Evolutionary conservation across 345 rosid genomes (phyloP).

Genomic region (Boechera stricta): DNA sequence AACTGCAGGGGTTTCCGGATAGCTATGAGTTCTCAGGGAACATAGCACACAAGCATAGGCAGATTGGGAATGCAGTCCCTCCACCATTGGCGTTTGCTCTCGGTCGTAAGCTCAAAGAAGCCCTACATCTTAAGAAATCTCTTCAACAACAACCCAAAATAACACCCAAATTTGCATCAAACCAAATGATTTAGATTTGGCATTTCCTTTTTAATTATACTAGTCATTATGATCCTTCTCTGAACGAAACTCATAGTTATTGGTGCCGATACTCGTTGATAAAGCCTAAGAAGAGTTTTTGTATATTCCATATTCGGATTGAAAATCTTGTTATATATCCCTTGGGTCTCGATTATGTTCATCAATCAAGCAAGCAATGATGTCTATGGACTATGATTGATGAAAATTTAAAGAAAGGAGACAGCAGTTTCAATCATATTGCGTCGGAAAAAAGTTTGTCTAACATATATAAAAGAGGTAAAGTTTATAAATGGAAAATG

Average conservation of each 20-base stretch:
- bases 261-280: neutral
- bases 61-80: conserved; percentile 95
- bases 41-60: conserved; percentile 71
- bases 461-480: too few species aligned
- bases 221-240: neutral
- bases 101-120: conserved; percentile 87
- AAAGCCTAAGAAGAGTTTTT: conserved; percentile 1
- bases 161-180: too few species aligned
- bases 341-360: too few species aligned
- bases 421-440: too few species aligned
- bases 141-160: neutral
- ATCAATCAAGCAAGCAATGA: neutral
- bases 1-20: conserved; percentile 85
- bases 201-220: neutral
- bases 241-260: conserved; percentile 4
- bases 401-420: too few species aligned
- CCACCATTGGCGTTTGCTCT: conserved; percentile 85
- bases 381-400: too few species aligned
- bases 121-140: conserved; percentile 47
- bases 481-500: too few species aligned
- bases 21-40: conserved; percentile 65
- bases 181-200: neutral
- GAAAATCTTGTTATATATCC: neutral
- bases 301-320: neutral
- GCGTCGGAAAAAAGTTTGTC: too few species aligned